Evolutionary conservation across 2,329 filamentous ascomycete genomes (phyloP), one percentile per base, ranked within the genome.

Genomic region (Alternaria tenuissima): DNA sequence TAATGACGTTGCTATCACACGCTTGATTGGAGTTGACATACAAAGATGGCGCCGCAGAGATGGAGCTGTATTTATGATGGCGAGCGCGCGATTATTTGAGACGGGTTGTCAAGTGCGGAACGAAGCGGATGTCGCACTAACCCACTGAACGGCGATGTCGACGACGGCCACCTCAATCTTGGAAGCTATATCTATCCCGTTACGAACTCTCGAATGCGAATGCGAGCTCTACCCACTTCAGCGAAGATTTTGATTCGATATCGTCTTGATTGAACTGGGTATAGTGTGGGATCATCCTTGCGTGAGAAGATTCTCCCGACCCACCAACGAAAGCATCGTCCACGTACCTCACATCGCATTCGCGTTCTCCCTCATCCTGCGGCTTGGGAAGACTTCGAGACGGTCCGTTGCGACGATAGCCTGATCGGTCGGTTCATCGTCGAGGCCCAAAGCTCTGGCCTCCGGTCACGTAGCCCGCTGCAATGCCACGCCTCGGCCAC

Each of bases 401-500:
- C 53, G 53, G 47, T 52, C 53, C 53, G 53, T 52, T 60, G 41
- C 22, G 52, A 52, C 39, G 42, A 39, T 60, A 42, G 26, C 36
- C 44, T 52, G 20, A 32, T 36, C 53, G 22, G 20, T 44, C 34
- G 57, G 65, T 49, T 41, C 57, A 65, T 52, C 49, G 57, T 61
- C 39, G 52, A 62, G 62, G 63, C 59, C 56, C 47, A 48, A 39
- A 36, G 44, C 53, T 38, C 38, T 57, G 52, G 57, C 49, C 43
- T 59, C 58, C 43, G 61, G 42, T 53, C 52, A 52, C n/a, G 28
- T 48, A 39, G 46, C 41, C 28, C 28, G 28, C 57, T 52, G 59
- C 64, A 64, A 78, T 78, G 76, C 74, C 76, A 43, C 72, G 76
- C 49, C 61, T 78, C 52, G 76, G 75, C 30, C 76, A 79, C 58